Base-by-base conservation (phyloP, 768 basidiomycete genomes). In the Lactifluus subvellereus region DNA sequence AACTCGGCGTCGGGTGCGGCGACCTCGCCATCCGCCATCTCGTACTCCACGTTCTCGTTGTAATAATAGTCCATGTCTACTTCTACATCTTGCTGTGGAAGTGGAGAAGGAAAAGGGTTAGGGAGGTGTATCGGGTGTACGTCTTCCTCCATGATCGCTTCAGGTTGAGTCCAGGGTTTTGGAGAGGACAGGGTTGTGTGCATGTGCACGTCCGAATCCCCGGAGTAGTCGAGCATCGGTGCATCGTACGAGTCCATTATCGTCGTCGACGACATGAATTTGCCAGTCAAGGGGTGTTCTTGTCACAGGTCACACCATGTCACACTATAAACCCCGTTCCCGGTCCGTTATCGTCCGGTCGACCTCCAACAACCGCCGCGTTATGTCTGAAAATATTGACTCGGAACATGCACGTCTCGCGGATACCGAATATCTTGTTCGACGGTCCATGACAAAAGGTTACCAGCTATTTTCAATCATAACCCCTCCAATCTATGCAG, bases 401-500 rank as follows among this genome's bases (percentile, higher is more conserved):
- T 32, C 13, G 32, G 30, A 57, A 49, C 6, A 55, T 59, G 75
- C 76, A 3, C 80, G 80, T 66, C 73, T 77, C 48, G 82, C 80
- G 20, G 87, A 89, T 67, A 80, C 79, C n/a, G 80, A 85, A 65
- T 84, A 81, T 70, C 81, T 89, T 37, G 81, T 88, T 48, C 83
- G 87, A 50, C 79, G 84, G 60, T 78, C 84, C 48, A 83, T 84
- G 81, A 80, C 75, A 35, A 80, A 83, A 68, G 88, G 88, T 33
- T 91, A 89, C 70, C 85, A 88, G 68, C 64, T 84, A 47, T 76
- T 81, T 59, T 90, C 89, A 6, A 67, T 89, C 32, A 65, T 89
- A 47, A 77, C 79, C 1, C 87, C 88, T 13, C 84, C 87, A 9
- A 72, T 78, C 6, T 91, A 91, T 65, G 72, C 78, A 6, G 78